Percentiles rank a stretch among this genome's conserved stretches.
These are phyloP conservation scores for Paratrypanosoma confusum DNA, from an alignment of 208 protist species.

Conservation along the genomic window DNA sequence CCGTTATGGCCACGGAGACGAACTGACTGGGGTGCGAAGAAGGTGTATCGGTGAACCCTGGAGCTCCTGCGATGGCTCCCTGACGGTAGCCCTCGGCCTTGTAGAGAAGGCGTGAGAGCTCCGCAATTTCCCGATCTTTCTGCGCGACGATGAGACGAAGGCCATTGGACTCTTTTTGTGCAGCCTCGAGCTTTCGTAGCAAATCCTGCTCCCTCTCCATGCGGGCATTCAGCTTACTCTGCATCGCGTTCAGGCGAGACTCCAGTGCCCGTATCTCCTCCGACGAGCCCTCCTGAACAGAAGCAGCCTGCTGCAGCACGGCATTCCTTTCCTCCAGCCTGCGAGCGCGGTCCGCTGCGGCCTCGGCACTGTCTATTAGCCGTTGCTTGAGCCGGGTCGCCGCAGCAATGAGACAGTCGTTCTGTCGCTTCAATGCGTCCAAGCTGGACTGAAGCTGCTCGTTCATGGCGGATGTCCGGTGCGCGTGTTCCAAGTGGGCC, in stretches of 20 bases:
- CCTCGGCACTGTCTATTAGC: constrained; percentile 53
- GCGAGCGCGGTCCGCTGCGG: constrained; percentile 29
- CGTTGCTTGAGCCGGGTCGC: constrained; percentile 63
- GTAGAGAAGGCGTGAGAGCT: constrained; percentile 40
- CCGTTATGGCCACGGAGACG: too few species aligned
- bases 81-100: too few species aligned
- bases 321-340: constrained; percentile 69
- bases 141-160: constrained; percentile 55
- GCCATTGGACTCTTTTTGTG: constrained; percentile 56
- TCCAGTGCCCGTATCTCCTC: constrained; percentile 49
- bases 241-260: constrained; percentile 48
- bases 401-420: constrained; percentile 68
- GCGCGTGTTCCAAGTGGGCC: constrained; percentile 37
- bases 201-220: constrained; percentile 50
- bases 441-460: constrained; percentile 45
- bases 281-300: constrained; percentile 63
- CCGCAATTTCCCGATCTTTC: constrained; percentile 59
- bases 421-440: constrained; percentile 60
- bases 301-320: constrained; percentile 66
- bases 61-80: too few species aligned
- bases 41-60: too few species aligned
- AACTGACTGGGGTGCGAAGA: too few species aligned
- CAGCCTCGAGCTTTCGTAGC: constrained; percentile 52
- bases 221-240: constrained; percentile 56
- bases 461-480: constrained; percentile 48